Base-by-base conservation (phyloP, 805 yeast genomes). In the Yamadazyma kitorensis region DNA sequence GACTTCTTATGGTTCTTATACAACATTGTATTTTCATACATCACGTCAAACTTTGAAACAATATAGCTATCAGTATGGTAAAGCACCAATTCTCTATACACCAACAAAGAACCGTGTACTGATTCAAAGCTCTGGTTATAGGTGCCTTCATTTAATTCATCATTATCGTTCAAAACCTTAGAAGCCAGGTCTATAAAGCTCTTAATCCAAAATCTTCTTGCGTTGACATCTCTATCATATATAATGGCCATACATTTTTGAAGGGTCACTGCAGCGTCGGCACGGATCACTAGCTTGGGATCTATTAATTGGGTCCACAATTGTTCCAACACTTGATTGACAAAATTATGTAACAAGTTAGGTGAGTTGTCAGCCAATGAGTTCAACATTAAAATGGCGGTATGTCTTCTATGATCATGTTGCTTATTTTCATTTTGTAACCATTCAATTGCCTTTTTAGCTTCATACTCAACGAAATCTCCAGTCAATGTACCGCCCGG, bases 381-480 rank as follows among this genome's bases (percentile, higher is more conserved):
- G 6, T 82, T 76, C 25, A 93, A 76, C 26, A 87, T 80, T 34
- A 91, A 67, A 24, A 88, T 79, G 1, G 97, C 95, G 0, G 97
- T 96, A 53, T 91, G 97, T 43, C 93, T 78, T 49, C 94, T 76
- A 28, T 76, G 74, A 48, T 87, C 96, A 37, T 64, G 62, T 49
- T 83, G 87, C 44, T 86, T 81, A 39, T 54, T 61, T 43, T 88
- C 95, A n/a, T 82, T 72, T 21, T 86, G 85, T 16, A 91, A 72
- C 91, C 96, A 83, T 57, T 93, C 98, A 32, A 91, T 70, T 24
- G 96, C 86, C 31, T 85, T 72, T 51, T 83, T 86, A 6, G 93
- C 93, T 56, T 91, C 96, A 48, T 78, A 84, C 42, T 91, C 97
- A 17, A 93, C 96, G 55, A 91, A 83, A 32, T 88, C 96, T 1